Conservation (phyloP, 2,329 filamentous ascomycete genomes). For the Pseudogymnoascus sp. region DNA sequence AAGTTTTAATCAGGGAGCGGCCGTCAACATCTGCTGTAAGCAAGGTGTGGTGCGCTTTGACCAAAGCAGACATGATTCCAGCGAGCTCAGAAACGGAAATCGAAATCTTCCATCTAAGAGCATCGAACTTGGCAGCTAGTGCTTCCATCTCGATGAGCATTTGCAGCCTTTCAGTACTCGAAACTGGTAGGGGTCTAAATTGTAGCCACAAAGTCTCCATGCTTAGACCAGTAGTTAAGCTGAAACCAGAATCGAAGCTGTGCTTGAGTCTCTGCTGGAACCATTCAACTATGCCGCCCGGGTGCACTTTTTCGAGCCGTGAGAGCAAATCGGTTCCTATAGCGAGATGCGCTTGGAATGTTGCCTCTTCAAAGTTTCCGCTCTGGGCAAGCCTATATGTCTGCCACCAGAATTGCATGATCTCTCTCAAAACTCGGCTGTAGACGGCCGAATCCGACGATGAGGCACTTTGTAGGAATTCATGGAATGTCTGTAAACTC, state of each 20-base stretch:
- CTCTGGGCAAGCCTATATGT: constrained; percentile 41
- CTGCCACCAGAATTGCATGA: constrained; percentile 47
- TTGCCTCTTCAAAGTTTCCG: constrained; percentile 49
- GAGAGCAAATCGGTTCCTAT: constrained; percentile 26
- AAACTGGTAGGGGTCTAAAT: constrained; percentile 56
- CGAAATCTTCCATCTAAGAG: constrained; percentile 48
- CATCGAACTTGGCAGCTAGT: constrained; percentile 52
- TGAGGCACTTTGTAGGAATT: constrained; percentile 34
- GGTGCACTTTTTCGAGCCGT: background rate
- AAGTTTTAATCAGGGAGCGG: constrained; percentile 35
- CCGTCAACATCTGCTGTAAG: constrained; percentile 32
- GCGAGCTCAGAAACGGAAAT: constrained; percentile 44
- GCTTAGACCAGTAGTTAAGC: constrained; percentile 63
- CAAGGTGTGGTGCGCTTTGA: constrained; percentile 48
- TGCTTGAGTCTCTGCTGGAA: constrained; percentile 36
- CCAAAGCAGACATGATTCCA: constrained; percentile 45
- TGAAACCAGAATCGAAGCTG: constrained; percentile 62
- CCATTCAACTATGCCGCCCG: constrained; percentile 9
- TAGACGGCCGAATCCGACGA: constrained; percentile 16
- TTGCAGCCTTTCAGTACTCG: constrained; percentile 37
- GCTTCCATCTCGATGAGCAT: constrained; percentile 44
- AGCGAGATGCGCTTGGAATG: constrained; percentile 54
- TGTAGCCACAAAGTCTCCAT: constrained; percentile 73
- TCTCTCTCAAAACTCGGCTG: constrained; percentile 31
- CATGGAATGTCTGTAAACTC: constrained; percentile 34